Evolutionary conservation across 2,329 filamentous ascomycete species (phyloP).

Genomic region (Beauveria rudraprayagi): DNA sequence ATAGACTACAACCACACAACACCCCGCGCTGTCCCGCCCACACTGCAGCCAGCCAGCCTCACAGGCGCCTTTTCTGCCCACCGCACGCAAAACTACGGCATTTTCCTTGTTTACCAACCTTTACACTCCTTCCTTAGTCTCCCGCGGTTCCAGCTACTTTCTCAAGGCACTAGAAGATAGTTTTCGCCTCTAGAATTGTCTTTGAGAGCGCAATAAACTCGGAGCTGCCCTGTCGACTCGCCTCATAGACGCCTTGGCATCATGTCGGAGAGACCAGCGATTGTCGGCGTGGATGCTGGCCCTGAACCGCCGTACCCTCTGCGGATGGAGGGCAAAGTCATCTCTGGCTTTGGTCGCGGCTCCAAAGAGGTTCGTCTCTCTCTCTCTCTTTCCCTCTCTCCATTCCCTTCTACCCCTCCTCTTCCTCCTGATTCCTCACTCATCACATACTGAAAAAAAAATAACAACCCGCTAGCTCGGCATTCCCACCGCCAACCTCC

Average conservation of each 20-base stretch:
- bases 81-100: background rate
- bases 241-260: no score
- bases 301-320: slow-evolving; percentile 76
- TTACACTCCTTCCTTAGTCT: no score
- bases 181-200: no score
- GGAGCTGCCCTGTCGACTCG: no score
- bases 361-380: slow-evolving; percentile 66
- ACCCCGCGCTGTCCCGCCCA: no score
- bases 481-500: slow-evolving; percentile 92
- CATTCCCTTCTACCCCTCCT: no score
- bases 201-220: no score
- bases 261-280: slow-evolving; percentile 47
- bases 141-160: no score
- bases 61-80: background rate
- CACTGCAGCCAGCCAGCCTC: background rate
- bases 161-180: no score
- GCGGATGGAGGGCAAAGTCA: slow-evolving; percentile 75
- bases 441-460: background rate
- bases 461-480: slow-evolving; percentile 54
- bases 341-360: slow-evolving; percentile 87
- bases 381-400: background rate
- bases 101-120: no score
- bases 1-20: no score
- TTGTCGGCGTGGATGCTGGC: slow-evolving; percentile 66
- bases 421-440: background rate